Conservation (phyloP, 345 rosid species). For the Citrus maxima region DNA sequence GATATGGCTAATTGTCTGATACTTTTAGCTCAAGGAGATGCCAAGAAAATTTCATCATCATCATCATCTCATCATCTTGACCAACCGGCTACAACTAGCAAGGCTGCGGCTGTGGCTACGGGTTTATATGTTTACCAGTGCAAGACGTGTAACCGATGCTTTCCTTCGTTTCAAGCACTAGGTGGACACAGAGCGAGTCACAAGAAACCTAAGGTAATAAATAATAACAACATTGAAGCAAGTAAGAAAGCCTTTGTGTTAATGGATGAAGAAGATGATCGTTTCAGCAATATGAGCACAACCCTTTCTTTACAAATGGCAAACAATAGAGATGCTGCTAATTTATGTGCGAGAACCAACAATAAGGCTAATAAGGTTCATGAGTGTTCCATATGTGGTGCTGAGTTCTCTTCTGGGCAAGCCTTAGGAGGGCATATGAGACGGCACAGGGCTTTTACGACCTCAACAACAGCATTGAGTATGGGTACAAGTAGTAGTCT, state of each 20-base stretch:
- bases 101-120: constrained; percentile 21
- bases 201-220: constrained; percentile 53
- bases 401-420: constrained; percentile 85
- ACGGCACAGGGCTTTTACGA: constrained; percentile 52
- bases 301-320: constrained; percentile 51
- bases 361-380: constrained; percentile 49
- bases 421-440: constrained; percentile 99
- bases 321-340: constrained; percentile 8
- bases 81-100: too few species aligned
- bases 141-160: constrained; percentile 79
- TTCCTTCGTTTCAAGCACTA: constrained; percentile 88
- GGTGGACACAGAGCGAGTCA: constrained; percentile 96
- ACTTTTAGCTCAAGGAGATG: too few species aligned
- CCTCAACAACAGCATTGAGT: background rate
- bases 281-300: constrained; percentile 18
- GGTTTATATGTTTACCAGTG: constrained; percentile 50
- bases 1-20: too few species aligned
- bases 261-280: constrained; percentile 4
- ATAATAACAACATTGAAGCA: background rate
- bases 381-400: constrained; percentile 80
- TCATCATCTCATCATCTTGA: too few species aligned
- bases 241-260: constrained; percentile 22
- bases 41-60: too few species aligned
- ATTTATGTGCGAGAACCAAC: background rate
- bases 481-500: too few species aligned